Evolutionary conservation across 2,329 filamentous ascomycete species (phyloP).

Genomic region (Verticillium isaacii): DNA sequence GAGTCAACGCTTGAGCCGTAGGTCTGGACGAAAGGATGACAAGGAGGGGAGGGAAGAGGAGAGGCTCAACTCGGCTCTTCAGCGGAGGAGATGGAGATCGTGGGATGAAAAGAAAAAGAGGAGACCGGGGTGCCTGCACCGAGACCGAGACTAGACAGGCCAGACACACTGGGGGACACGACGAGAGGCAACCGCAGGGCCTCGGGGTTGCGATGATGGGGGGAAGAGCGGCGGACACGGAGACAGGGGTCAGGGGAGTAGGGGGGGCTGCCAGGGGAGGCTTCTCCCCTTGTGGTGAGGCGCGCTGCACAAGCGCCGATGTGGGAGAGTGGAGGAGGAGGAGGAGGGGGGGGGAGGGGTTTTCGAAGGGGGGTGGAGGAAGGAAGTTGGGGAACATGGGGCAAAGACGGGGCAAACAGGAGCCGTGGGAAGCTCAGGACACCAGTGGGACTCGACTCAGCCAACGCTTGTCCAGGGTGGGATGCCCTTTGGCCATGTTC

Average conservation of each 20-base stretch:
- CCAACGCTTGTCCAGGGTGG: too few species aligned
- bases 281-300: neutral
- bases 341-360: neutral
- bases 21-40: neutral
- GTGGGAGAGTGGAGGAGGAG: constrained; percentile 4
- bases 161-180: neutral
- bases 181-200: neutral
- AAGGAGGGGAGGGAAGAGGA: neutral
- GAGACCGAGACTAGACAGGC: neutral
- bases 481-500: too few species aligned
- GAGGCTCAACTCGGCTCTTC: neutral
- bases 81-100: neutral
- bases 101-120: neutral
- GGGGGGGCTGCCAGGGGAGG: neutral
- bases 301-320: neutral
- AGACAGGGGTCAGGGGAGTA: neutral
- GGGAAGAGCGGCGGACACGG: neutral
- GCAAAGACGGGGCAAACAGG: neutral
- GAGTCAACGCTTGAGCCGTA: neutral
- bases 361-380: constrained; percentile 1
- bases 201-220: neutral
- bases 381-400: constrained; percentile 4
- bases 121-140: neutral
- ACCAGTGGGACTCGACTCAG: neutral
- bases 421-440: neutral